Evolutionary conservation across 1,139 yeast species (phyloP).

Genomic region (Nakaseomyces sp.): DNA sequence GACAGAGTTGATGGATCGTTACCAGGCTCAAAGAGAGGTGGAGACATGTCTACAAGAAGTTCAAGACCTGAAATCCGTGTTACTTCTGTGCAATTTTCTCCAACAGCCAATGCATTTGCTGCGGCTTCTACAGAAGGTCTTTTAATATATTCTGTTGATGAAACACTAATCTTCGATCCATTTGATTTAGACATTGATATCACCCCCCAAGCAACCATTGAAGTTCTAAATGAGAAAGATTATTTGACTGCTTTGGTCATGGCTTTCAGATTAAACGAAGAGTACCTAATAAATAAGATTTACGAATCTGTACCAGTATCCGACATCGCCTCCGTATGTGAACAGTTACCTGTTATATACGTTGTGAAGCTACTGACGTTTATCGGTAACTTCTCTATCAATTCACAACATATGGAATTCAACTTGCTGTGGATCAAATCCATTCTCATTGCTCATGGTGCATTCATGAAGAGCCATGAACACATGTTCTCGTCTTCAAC

Average conservation of each 20-base stretch:
- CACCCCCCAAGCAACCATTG: constrained; percentile 69
- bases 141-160: constrained; percentile 71
- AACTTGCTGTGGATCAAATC: constrained; percentile 71
- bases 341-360: constrained; percentile 69
- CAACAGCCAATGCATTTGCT: constrained; percentile 85
- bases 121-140: constrained; percentile 96
- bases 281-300: constrained; percentile 58
- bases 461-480: constrained; percentile 54
- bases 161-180: constrained; percentile 76
- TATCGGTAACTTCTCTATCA: constrained; percentile 60
- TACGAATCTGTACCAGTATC: constrained; percentile 69
- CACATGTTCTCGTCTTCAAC: constrained; percentile 58
- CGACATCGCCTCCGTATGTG: constrained; percentile 58
- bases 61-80: constrained; percentile 76
- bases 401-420: constrained; percentile 82
- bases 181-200: constrained; percentile 89
- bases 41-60: constrained; percentile 76
- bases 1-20: constrained; percentile 66
- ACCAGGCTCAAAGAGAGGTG: constrained; percentile 80
- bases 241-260: constrained; percentile 76
- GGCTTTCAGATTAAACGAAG: constrained; percentile 89
- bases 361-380: constrained; percentile 59
- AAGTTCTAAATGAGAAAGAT: constrained; percentile 56
- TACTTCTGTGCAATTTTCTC: constrained; percentile 70
- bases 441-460: constrained; percentile 66